These are phyloP conservation scores for Cutaneotrichosporon sp. DNA, from an alignment of 1,284 basidiomycete species.

Conservation along the genomic window DNA sequence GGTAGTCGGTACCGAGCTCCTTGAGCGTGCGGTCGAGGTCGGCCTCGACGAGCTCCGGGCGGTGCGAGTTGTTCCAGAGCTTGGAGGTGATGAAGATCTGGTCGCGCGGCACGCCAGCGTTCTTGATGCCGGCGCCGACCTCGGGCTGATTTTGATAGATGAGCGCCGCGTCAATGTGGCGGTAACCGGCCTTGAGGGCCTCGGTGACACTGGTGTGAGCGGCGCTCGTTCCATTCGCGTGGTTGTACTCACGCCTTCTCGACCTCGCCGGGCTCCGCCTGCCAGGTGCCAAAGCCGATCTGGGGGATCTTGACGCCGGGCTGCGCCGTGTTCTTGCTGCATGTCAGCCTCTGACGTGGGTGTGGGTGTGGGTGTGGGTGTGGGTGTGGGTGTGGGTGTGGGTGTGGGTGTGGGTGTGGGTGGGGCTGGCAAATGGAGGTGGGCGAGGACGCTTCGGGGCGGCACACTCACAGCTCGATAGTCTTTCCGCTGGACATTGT, in stretches of 20 bases:
- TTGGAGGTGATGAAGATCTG: slow-evolving; percentile 81
- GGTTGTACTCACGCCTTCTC: slow-evolving; percentile 51
- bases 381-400: background rate
- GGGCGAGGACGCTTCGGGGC: too few species aligned
- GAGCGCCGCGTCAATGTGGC: slow-evolving; percentile 76
- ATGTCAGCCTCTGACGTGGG: background rate
- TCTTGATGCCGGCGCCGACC: slow-evolving; percentile 67
- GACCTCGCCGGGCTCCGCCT: slow-evolving; percentile 66
- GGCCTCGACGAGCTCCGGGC: slow-evolving; percentile 62
- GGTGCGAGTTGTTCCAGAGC: slow-evolving; percentile 43
- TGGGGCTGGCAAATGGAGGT: too few species aligned
- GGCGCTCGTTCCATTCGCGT: too few species aligned
- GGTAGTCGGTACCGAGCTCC: slow-evolving; percentile 69
- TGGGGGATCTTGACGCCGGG: slow-evolving; percentile 59
- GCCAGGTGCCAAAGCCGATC: slow-evolving; percentile 71
- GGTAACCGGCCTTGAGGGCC: slow-evolving; percentile 71
- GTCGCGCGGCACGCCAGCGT: slow-evolving; percentile 73
- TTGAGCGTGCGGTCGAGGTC: slow-evolving; percentile 73
- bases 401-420: too few species aligned
- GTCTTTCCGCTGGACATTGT: slow-evolving; percentile 30
- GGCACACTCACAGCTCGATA: slow-evolving; percentile 33
- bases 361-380: too few species aligned
- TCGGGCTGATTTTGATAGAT: slow-evolving; percentile 75
- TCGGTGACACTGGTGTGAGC: slow-evolving; percentile 58
- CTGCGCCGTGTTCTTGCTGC: slow-evolving; percentile 20